A percentile compares a stretch with the other conserved stretches of the same genome.
Evolutionary conservation across 164 flowering plant species (phyloP).

Genomic region (Aristolochia californica): DNA sequence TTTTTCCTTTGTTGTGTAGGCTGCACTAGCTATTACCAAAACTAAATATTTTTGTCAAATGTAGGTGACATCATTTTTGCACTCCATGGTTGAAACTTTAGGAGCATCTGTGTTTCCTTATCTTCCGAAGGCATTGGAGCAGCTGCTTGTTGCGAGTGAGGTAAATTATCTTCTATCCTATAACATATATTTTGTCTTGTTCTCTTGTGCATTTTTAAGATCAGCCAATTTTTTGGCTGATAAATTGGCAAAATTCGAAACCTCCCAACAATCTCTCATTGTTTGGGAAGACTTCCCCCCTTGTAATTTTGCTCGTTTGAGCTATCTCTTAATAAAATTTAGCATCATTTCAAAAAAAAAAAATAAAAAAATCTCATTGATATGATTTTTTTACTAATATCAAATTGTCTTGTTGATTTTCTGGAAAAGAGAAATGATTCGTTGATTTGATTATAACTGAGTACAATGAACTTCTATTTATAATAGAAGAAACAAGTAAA

Average conservation of each 20-base stretch:
- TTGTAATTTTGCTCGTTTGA: no score
- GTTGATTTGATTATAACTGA: no score
- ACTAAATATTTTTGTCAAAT: conserved; percentile 5
- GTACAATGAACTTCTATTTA: no score
- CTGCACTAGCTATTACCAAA: no score
- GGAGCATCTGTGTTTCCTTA: conserved; percentile 83
- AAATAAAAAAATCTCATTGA: background rate
- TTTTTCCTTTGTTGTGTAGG: background rate
- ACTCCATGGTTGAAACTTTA: conserved; percentile 94
- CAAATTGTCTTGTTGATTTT: background rate
- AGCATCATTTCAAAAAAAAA: no score
- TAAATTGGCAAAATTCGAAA: no score
- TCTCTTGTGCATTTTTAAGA: background rate
- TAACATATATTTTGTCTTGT: background rate
- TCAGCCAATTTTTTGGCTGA: no score
- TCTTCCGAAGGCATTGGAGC: conserved; percentile 89
- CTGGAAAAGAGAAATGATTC: no score
- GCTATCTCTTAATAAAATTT: no score
- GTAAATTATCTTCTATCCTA: conserved; percentile 18
- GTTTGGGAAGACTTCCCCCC: no score
- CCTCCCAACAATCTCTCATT: no score
- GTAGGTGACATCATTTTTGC: conserved; percentile 88
- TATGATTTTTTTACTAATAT: background rate
- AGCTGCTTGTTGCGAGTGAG: conserved; percentile 84
- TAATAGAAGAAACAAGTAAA: no score